Percentiles rank a stretch among this genome's conserved stretches.
Evolutionary conservation across 352 stramenopile genomes (phyloP).

Genomic region (Phytophthora macrochlamydospora): DNA sequence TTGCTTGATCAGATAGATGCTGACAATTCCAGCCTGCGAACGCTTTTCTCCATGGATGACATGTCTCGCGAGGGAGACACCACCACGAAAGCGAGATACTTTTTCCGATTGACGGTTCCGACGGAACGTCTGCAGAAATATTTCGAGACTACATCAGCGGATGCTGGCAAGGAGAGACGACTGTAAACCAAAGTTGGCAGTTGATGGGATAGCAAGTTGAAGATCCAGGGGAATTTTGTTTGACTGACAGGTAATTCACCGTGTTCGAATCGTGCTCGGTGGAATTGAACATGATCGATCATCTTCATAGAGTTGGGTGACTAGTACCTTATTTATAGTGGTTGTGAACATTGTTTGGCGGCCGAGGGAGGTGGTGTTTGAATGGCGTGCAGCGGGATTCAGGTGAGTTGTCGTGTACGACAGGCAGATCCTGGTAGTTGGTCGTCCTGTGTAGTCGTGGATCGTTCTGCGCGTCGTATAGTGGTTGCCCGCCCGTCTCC

Average conservation of each 20-base stretch:
- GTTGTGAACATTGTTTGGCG: neutral
- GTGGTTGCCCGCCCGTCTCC: constrained; percentile 10
- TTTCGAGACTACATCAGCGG: constrained; percentile 53
- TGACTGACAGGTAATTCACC: constrained; percentile 15
- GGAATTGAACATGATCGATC: no score
- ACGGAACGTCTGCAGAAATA: constrained; percentile 55
- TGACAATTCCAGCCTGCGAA: constrained; percentile 65
- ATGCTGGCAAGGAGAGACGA: constrained; percentile 40
- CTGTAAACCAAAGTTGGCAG: constrained; percentile 17
- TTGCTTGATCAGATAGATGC: constrained; percentile 81
- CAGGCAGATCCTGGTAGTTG: constrained; percentile 1
- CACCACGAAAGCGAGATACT: constrained; percentile 49
- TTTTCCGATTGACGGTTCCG: constrained; percentile 58
- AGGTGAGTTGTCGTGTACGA: constrained; percentile 72
- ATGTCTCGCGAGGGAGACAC: constrained; percentile 62
- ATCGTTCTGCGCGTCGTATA: constrained; percentile 5
- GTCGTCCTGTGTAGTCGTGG: constrained; percentile 16
- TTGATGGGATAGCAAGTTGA: neutral
- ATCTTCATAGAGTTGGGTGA: no score
- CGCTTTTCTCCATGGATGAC: constrained; percentile 86
- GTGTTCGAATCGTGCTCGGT: constrained; percentile 3
- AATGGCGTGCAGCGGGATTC: constrained; percentile 48
- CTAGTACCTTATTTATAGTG: constrained; percentile 22
- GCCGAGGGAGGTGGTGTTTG: neutral
- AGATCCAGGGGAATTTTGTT: constrained; percentile 11